Base-by-base conservation (phyloP, 1,284 basidiomycete species). In the Trametes polyzona region DNA sequence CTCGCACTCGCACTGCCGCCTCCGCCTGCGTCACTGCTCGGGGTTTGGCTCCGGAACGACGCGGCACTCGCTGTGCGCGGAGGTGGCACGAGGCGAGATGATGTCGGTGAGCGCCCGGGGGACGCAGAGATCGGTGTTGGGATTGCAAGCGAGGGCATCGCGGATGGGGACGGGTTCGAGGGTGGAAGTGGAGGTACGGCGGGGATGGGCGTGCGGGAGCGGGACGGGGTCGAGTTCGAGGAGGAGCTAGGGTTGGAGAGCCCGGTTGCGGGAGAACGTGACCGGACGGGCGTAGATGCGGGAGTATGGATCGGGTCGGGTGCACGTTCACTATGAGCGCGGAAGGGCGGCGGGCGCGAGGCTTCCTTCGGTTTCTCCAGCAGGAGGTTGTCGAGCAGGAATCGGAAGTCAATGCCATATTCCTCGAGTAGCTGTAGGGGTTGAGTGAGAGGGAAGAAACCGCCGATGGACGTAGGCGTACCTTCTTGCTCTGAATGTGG, bases 361-460 rank as follows among this genome's bases (percentile, higher is more conserved):
- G 30, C 24, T 10, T 67, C 66, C 47, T 78, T 80, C 0, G 83
- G 81, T 23, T 80, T 74, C 53, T 80, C 78, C 11, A 80, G 73
- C 2, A 95, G 80, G 3, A 94, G 78, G 23, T 84, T 82, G 46
- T 91, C 85, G 23, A 97, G 78, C 16, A 96, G 79, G 75, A 90
- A 95, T 24, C 89, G 88, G 70, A 97, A 97, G 74, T 97, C 95
- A 26, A 97, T 84, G 0, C 95, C 95, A 67, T 89, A 94, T 67
- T 97, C 95, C 75, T 94, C 89, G 12, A 96, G 78, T 2, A 95
- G 82, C 92, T 95, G 64, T n/a, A 24, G 2, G 7, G 47, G n/a
- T 37, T 43, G 17, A 24, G 40, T 49, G 35, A 27, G 29, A 16
- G 30, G 41, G 23, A 6, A 3, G 8, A 35, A 19, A 19, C 41